Evolutionary conservation across 1,284 basidiomycete species (phyloP).

Genomic region (Ceratobasidium sp.): DNA sequence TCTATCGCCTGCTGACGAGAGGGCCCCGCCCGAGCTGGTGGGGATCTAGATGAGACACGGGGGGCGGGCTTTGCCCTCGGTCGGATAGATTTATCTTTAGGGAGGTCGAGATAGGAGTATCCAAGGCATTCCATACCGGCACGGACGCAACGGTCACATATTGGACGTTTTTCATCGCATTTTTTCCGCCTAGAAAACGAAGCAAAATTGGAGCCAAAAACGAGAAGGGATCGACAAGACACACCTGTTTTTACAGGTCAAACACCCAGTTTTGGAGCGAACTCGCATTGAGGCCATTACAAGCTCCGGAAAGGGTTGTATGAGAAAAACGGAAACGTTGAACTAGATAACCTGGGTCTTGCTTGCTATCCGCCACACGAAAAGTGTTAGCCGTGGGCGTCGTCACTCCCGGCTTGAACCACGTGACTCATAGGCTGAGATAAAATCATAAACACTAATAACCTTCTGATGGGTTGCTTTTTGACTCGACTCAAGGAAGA

Average conservation of each 20-base stretch:
- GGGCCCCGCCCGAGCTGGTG: background rate
- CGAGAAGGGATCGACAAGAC: background rate
- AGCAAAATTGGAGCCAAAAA: background rate
- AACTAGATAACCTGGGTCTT: background rate
- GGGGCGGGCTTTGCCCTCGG: constrained; percentile 1
- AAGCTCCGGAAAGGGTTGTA: background rate
- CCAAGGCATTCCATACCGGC: constrained; percentile 40
- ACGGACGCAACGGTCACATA: constrained; percentile 1
- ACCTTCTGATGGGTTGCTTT: too few species aligned
- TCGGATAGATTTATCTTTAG: background rate
- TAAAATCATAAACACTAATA: too few species aligned
- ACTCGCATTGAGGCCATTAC: constrained; percentile 23
- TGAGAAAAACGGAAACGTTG: background rate
- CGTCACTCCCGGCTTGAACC: background rate
- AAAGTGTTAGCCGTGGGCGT: constrained; percentile 24
- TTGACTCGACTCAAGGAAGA: too few species aligned
- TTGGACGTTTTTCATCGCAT: constrained; percentile 33
- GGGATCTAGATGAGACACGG: background rate
- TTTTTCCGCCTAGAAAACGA: constrained; percentile 23
- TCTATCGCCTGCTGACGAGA: background rate
- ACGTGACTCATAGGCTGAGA: background rate
- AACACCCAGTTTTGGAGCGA: constrained; percentile 41
- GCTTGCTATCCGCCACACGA: background rate
- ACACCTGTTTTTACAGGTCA: constrained; percentile 44
- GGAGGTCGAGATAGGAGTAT: constrained; percentile 17